These are phyloP conservation scores for Apodospora peruviana DNA, from an alignment of 495 filamentous ascomycete genomes.

Conservation along the genomic window DNA sequence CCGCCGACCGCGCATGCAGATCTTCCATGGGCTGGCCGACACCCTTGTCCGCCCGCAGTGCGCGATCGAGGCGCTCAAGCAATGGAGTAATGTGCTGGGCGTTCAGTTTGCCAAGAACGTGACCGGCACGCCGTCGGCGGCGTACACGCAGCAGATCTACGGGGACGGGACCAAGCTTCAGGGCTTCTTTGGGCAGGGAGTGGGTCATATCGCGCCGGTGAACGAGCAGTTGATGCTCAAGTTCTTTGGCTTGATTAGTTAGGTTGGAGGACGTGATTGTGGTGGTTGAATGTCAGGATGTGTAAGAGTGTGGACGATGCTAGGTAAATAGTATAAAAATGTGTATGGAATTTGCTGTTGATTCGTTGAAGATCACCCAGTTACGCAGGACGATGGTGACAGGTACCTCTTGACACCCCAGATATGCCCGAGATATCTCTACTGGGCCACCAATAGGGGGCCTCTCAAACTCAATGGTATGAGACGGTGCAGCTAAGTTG, in stretches of 20 bases:
- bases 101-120: slow-evolving; percentile 25
- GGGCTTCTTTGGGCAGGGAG: slow-evolving; percentile 42
- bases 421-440: no score
- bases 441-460: no score
- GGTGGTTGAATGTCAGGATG: no score
- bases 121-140: slow-evolving; percentile 29
- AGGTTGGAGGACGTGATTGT: no score
- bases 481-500: no score
- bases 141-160: slow-evolving; percentile 40
- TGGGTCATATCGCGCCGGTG: slow-evolving; percentile 42
- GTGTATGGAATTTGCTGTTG: no score
- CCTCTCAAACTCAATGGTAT: no score
- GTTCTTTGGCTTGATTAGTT: slow-evolving; percentile 33
- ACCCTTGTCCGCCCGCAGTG: slow-evolving; percentile 43
- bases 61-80: slow-evolving; percentile 49
- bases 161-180: slow-evolving; percentile 39
- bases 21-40: slow-evolving; percentile 50
- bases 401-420: no score
- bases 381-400: no score
- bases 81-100: slow-evolving; percentile 52
- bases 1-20: slow-evolving; percentile 47
- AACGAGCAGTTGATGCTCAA: slow-evolving; percentile 32
- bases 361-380: no score
- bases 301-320: no score
- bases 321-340: no score